These are phyloP conservation scores for Schizosaccharomyces octosporus DNA, from an alignment of 805 yeast genomes.

Conservation along the genomic window DNA sequence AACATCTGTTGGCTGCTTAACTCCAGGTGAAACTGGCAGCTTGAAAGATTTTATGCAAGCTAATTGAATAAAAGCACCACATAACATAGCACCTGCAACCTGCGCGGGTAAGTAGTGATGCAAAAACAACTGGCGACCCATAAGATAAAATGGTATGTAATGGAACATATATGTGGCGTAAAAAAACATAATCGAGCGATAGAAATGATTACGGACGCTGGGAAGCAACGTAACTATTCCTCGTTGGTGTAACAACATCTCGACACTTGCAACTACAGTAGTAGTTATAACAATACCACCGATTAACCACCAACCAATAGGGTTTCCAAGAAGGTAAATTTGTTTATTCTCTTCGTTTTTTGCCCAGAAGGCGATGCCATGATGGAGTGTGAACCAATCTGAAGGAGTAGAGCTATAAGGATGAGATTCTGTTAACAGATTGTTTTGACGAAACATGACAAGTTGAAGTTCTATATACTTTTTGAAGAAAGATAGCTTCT, in stretches of 20 bases:
- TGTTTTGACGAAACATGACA: constrained; percentile 79
- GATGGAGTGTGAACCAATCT: constrained; percentile 68
- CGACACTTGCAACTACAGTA: constrained; percentile 46
- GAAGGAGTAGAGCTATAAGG: constrained; percentile 88
- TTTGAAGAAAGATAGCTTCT: constrained; percentile 53
- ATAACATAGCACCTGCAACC: constrained; percentile 54
- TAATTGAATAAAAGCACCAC: constrained; percentile 64
- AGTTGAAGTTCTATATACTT: constrained; percentile 81
- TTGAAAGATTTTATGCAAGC: background rate
- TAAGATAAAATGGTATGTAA: constrained; percentile 69
- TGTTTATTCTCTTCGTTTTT: constrained; percentile 38
- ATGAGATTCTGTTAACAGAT: constrained; percentile 62
- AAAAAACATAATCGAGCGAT: constrained; percentile 61
- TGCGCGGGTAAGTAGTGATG: constrained; percentile 94
- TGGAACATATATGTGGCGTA: constrained; percentile 72
- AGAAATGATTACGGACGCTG: constrained; percentile 43
- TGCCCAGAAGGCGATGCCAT: constrained; percentile 95
- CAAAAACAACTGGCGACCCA: constrained; percentile 78
- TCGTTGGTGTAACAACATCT: constrained; percentile 58
- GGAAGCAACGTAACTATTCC: constrained; percentile 30
- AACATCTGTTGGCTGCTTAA: constrained; percentile 9
- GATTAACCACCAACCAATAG: constrained; percentile 76
- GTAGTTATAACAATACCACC: constrained; percentile 23
- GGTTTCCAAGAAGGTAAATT: constrained; percentile 74
- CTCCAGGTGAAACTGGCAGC: constrained; percentile 11